phyloP scores from a whole-genome alignment of 768 basidiomycete species.

The Phanerochaete sordida region DNA sequence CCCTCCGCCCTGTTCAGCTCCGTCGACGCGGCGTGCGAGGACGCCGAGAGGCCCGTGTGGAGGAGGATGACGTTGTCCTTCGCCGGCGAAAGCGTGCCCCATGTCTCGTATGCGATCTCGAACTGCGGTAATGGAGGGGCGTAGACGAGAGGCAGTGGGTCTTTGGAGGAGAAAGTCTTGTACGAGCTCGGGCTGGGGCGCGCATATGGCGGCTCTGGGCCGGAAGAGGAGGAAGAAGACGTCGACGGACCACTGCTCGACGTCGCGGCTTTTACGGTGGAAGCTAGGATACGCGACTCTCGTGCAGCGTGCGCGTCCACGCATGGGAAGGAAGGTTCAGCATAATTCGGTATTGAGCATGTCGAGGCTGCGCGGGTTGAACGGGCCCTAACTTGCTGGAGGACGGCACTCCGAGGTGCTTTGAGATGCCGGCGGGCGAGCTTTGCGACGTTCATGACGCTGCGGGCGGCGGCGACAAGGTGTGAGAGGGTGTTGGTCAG shows the following conservation, averaged over 20 bases:
- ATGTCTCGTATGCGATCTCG: constrained; percentile 95
- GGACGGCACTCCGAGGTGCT: background rate
- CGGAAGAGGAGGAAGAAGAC: constrained; percentile 45
- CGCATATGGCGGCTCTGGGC: constrained; percentile 81
- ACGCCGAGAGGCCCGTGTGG: constrained; percentile 94
- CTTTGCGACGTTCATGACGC: constrained; percentile 3
- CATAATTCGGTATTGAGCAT: constrained; percentile 10
- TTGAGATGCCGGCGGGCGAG: constrained; percentile 5
- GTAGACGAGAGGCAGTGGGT: constrained; percentile 65
- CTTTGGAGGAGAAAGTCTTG: constrained; percentile 57
- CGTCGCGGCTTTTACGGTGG: constrained; percentile 16
- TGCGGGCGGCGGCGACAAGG: background rate
- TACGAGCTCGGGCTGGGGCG: constrained; percentile 77
- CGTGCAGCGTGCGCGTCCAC: constrained; percentile 79
- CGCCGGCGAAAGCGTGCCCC: constrained; percentile 80
- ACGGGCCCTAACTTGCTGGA: constrained; percentile 7
- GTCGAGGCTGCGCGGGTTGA: constrained; percentile 13
- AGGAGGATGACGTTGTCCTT: constrained; percentile 90
- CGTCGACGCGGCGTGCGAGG: constrained; percentile 90
- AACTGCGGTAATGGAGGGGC: constrained; percentile 57
- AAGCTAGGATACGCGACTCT: constrained; percentile 49
- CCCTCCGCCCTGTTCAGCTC: constrained; percentile 73
- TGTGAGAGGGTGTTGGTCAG: background rate
- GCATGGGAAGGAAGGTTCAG: constrained; percentile 54
- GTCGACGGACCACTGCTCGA: constrained; percentile 14